Conservation (phyloP, 768 basidiomycete genomes). For the Tricholoma saponaceum region DNA sequence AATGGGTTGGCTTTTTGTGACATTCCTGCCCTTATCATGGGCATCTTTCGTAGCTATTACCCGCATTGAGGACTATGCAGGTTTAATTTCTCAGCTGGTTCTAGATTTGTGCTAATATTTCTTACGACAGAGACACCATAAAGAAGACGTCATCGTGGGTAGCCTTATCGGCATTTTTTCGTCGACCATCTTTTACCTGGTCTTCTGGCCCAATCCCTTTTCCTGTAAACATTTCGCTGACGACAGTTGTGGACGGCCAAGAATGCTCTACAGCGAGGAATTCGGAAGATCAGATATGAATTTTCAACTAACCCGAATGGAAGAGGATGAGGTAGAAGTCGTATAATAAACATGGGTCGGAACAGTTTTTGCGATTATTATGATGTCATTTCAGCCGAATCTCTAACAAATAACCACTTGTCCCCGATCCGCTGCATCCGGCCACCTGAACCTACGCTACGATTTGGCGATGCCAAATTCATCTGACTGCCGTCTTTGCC, state of each 20-base stretch:
- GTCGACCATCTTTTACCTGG: conserved; percentile 46
- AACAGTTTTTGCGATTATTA: conserved; percentile 17
- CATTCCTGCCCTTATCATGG: conserved; percentile 50
- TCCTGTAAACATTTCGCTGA: conserved; percentile 30
- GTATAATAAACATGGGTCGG: conserved; percentile 30
- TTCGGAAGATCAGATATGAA: conserved; percentile 24
- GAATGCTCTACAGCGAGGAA: conserved; percentile 35
- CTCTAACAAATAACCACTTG: conserved; percentile 67
- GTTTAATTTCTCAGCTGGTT: conserved; percentile 15
- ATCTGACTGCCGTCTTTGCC: conserved; percentile 9
- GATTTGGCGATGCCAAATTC: conserved; percentile 7
- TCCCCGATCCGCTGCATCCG: conserved; percentile 70
- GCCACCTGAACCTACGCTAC: conserved; percentile 33
- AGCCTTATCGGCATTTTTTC: conserved; percentile 52
- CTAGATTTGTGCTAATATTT: background rate
- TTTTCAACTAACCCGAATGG: conserved; percentile 46
- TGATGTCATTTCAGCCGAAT: conserved; percentile 26
- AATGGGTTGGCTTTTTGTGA: conserved; percentile 41
- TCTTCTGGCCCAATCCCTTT: conserved; percentile 68
- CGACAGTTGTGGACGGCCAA: conserved; percentile 32
- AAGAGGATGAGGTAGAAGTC: conserved; percentile 34
- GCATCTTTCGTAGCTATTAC: conserved; percentile 60
- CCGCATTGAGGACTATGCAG: conserved; percentile 61
- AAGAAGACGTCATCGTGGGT: conserved; percentile 66
- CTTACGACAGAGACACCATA: conserved; percentile 52